phyloP scores from a whole-genome alignment of 306 rosid genomes.

The Citrullus colocynthis region DNA sequence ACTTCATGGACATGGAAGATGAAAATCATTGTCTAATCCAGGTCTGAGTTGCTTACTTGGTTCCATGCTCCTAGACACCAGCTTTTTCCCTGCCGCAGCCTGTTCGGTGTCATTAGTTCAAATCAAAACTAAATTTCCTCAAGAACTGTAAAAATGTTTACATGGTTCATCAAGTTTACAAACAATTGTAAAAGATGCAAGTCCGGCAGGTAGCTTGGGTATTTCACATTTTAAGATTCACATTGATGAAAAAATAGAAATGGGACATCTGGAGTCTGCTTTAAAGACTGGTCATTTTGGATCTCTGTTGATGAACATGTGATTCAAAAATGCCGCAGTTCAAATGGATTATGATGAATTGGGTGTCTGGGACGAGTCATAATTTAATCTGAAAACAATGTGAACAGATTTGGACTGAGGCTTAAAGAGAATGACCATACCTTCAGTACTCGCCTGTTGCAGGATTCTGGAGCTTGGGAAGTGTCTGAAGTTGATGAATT shows the following conservation, averaged over 20 bases:
- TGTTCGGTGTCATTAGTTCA: constrained; percentile 43
- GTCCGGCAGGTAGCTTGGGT: too few relatives aligned
- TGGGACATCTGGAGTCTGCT: too few relatives aligned
- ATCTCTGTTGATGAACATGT: not conserved
- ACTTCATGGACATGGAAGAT: constrained; percentile 7
- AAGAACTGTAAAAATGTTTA: not conserved
- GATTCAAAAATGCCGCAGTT: not conserved
- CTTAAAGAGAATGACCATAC: constrained; percentile 23
- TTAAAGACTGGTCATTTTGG: not conserved
- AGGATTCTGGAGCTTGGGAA: constrained; percentile 14
- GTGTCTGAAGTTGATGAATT: constrained; percentile 18
- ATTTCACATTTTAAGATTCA: too few relatives aligned
- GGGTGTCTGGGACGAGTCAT: not conserved
- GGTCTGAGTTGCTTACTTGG: constrained; percentile 20
- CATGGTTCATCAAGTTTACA: constrained; percentile 8
- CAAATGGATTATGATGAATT: not conserved
- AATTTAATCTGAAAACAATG: not conserved
- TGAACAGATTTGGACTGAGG: not conserved
- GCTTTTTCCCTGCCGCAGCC: constrained; percentile 25
- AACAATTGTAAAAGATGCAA: not conserved
- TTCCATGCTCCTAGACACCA: constrained; percentile 17
- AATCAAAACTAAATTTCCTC: not conserved
- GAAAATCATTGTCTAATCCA: constrained; percentile 11
- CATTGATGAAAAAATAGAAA: too few relatives aligned
- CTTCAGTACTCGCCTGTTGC: constrained; percentile 22